Conservation (phyloP, 2,329 filamentous ascomycete species). For the Phialophora chinensis region DNA sequence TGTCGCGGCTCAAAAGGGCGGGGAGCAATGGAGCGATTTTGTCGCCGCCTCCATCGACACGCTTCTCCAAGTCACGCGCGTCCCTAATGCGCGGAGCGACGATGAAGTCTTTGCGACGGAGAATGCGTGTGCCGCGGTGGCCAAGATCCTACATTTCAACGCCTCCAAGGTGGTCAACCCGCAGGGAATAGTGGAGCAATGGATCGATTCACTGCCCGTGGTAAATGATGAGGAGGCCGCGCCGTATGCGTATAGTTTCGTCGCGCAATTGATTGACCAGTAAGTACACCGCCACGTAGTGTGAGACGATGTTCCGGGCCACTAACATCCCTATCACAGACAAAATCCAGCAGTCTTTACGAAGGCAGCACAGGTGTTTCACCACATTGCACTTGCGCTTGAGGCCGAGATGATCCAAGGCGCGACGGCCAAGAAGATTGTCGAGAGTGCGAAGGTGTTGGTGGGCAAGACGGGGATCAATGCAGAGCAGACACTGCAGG, state of each 20-base stretch:
- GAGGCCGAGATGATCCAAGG: slow-evolving; percentile 90
- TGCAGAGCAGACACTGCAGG: slow-evolving; percentile 74
- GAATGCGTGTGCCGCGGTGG: slow-evolving; percentile 94
- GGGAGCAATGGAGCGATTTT: slow-evolving; percentile 85
- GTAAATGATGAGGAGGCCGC: slow-evolving; percentile 96
- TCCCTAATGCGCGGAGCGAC: slow-evolving; percentile 81
- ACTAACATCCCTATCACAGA: slow-evolving; percentile 55
- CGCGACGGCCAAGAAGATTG: slow-evolving; percentile 77
- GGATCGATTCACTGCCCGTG: slow-evolving; percentile 89
- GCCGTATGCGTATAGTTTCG: slow-evolving; percentile 91
- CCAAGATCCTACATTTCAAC: slow-evolving; percentile 95
- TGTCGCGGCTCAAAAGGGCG: slow-evolving; percentile 91
- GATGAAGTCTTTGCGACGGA: slow-evolving; percentile 97
- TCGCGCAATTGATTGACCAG: slow-evolving; percentile 91
- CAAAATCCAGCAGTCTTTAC: slow-evolving; percentile 79
- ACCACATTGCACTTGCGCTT: slow-evolving; percentile 83
- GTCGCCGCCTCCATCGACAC: slow-evolving; percentile 77
- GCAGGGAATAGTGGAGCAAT: slow-evolving; percentile 78
- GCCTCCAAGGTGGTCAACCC: slow-evolving; percentile 74
- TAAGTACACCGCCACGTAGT: slow-evolving; percentile 62
- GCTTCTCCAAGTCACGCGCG: slow-evolving; percentile 82
- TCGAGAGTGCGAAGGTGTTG: slow-evolving; percentile 76
- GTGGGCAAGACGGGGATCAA: slow-evolving; percentile 76
- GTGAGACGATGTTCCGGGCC: background rate
- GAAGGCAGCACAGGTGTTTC: slow-evolving; percentile 80